Percentiles rank a stretch among this genome's conserved stretches.
Evolutionary conservation across 176 grass and related monocot genomes (phyloP).

Genomic region (Tillandsia leiboldiana): DNA sequence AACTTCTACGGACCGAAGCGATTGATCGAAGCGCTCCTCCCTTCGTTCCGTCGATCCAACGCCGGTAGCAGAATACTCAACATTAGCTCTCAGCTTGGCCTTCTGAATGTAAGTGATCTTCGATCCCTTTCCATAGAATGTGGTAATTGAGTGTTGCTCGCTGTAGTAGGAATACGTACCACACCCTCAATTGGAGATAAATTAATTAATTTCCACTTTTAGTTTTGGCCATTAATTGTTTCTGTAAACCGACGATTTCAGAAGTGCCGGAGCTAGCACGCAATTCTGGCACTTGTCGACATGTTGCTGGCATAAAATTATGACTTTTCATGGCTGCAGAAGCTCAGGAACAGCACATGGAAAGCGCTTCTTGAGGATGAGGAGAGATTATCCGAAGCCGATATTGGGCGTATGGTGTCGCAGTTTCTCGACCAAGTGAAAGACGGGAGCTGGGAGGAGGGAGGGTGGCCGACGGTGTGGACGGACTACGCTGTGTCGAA

Average conservation of each 20-base stretch:
- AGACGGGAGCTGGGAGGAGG: slow-evolving; percentile 46
- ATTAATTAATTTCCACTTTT: too few species aligned
- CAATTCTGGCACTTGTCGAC: too few species aligned
- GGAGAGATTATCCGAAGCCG: slow-evolving; percentile 39
- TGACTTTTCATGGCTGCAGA: slow-evolving; percentile 27
- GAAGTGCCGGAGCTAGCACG: too few species aligned
- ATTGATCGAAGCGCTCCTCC: slow-evolving; percentile 62
- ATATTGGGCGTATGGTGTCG: slow-evolving; percentile 50
- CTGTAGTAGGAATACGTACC: too few species aligned
- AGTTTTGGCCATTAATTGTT: too few species aligned
- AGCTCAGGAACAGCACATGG: slow-evolving; percentile 40
- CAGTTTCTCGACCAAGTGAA: slow-evolving; percentile 72
- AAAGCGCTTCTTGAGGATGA: slow-evolving; percentile 44
- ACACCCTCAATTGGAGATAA: too few species aligned
- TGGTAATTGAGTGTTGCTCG: too few species aligned
- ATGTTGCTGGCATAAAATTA: background rate
- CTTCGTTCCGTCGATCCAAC: slow-evolving; percentile 52
- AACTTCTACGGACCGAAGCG: slow-evolving; percentile 77
- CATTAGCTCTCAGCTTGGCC: slow-evolving; percentile 87
- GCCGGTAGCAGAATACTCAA: slow-evolving; percentile 67
- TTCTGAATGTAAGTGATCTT: slow-evolving; percentile 60
- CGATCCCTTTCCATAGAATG: background rate
- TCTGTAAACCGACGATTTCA: too few species aligned
- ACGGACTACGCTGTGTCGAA: slow-evolving; percentile 93
- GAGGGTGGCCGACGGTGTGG: slow-evolving; percentile 85